Conservation (phyloP, 176 grass and related monocot genomes). For the Avena atlantica region DNA sequence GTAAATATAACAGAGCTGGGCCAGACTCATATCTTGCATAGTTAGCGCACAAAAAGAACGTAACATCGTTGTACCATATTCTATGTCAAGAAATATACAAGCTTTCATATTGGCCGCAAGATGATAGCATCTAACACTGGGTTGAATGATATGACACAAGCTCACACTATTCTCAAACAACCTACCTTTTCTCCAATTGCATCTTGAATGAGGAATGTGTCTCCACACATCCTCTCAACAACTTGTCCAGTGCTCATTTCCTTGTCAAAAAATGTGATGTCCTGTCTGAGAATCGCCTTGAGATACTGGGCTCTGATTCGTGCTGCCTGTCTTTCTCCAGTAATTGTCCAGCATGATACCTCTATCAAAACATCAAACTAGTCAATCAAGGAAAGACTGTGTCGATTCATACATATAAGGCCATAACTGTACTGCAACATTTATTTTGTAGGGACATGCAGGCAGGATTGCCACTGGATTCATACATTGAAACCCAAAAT, state of each 20-base stretch:
- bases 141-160: neutral
- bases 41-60: neutral
- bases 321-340: constrained; percentile 16
- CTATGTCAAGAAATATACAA: neutral
- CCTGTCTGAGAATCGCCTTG: neutral
- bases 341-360: constrained; percentile 37
- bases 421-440: neutral
- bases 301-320: constrained; percentile 50
- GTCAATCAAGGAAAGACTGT: neutral
- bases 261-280: constrained; percentile 31
- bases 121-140: neutral
- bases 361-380: constrained; percentile 44
- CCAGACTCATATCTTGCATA: neutral
- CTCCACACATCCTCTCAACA: constrained; percentile 51
- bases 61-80: neutral
- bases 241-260: constrained; percentile 51
- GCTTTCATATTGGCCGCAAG: neutral
- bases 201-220: constrained; percentile 30
- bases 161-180: neutral
- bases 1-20: neutral
- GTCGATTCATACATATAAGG: neutral
- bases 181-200: constrained; percentile 55
- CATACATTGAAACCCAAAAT: neutral
- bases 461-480: neutral
- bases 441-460: neutral